Percentiles rank a stretch among this genome's conserved stretches.
phyloP scores from a whole-genome alignment of 2,329 filamentous ascomycete genomes.

The Stylonectria norvegica region DNA sequence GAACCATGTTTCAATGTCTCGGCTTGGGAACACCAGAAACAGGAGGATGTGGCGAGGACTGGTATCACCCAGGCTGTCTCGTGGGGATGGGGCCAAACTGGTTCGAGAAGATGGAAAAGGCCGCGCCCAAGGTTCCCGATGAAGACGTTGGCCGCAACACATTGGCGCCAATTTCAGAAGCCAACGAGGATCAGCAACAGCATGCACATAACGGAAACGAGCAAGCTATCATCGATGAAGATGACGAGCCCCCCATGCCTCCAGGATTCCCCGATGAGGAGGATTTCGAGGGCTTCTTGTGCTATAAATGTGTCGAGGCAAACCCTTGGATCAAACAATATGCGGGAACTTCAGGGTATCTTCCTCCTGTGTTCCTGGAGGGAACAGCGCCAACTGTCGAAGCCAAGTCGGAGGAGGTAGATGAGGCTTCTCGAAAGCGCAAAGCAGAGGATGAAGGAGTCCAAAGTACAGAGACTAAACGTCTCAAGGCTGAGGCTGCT shows the following conservation, averaged over 20 bases:
- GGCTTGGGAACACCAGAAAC: slow-evolving; percentile 76
- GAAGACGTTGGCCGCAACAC: slow-evolving; percentile 15
- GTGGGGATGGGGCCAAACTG: slow-evolving; percentile 75
- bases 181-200: slow-evolving; percentile 35
- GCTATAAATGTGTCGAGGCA: slow-evolving; percentile 87
- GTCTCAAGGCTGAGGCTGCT: slow-evolving; percentile 44
- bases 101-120: slow-evolving; percentile 52
- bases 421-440: slow-evolving; percentile 56
- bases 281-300: slow-evolving; percentile 84
- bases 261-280: slow-evolving; percentile 86
- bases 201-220: slow-evolving; percentile 8
- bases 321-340: slow-evolving; percentile 92
- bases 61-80: slow-evolving; percentile 94
- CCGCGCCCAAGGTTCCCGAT: slow-evolving; percentile 30
- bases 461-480: slow-evolving; percentile 45
- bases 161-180: slow-evolving; percentile 51
- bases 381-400: slow-evolving; percentile 9
- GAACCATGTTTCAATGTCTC: slow-evolving; percentile 97
- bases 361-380: slow-evolving; percentile 62
- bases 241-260: slow-evolving; percentile 66
- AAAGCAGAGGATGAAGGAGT: slow-evolving; percentile 56
- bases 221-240: slow-evolving; percentile 41
- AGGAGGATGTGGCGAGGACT: slow-evolving; percentile 93
- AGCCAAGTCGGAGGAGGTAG: slow-evolving; percentile 1
- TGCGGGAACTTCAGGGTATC: slow-evolving; percentile 74